Evolutionary conservation across 768 basidiomycete genomes (phyloP), one percentile per base, ranked within the genome.

Genomic region (Macrolepiota fuliginosa): DNA sequence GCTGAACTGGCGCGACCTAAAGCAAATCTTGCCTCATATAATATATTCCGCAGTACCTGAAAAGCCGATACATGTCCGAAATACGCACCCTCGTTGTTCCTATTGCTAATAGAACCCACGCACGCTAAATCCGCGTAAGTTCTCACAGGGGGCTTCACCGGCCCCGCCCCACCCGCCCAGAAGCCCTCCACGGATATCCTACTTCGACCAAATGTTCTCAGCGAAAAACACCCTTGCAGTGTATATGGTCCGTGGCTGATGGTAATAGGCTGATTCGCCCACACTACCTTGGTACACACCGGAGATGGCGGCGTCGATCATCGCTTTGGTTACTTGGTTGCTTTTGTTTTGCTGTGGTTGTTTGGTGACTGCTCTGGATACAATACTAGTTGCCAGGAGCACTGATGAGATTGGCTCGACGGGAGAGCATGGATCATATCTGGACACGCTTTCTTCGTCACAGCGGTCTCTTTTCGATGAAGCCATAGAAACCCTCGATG

Each of bases 391-490:
- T 39, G 10, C 53, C 4, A 37, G 10, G 19, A 36, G 22, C 19
- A n/a, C 19, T 13, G 22, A 36, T 19, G 36, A 1, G 36, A 29
- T 36, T 35, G 15, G 24, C 13, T 24, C 24, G 10, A 25, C 12
- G 19, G 22, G 24, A 46, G 35, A 0, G 11, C 51, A 46, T 35
- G 19, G 5, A 11, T 66, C 71, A 6, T 72, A 68, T 54, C 50
- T 68, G 36, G 63, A 70, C 10, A 62, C 64, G 1, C 51, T 72
- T 12, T 64, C 70, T 10, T 15, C 32, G 2, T 64, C 62, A 27
- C 72, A 72, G 58, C 61, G 64, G 17, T 53, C 59, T 12, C 58
- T 73, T 6, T 73, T 72, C 40, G 58, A 69, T 25, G 68, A 71
- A 56, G 69, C 65, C 1, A 65, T 73, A 61, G 55, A 62, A 1